Base-by-base conservation (phyloP, 768 basidiomycete genomes). In the Boletus speciosus region DNA sequence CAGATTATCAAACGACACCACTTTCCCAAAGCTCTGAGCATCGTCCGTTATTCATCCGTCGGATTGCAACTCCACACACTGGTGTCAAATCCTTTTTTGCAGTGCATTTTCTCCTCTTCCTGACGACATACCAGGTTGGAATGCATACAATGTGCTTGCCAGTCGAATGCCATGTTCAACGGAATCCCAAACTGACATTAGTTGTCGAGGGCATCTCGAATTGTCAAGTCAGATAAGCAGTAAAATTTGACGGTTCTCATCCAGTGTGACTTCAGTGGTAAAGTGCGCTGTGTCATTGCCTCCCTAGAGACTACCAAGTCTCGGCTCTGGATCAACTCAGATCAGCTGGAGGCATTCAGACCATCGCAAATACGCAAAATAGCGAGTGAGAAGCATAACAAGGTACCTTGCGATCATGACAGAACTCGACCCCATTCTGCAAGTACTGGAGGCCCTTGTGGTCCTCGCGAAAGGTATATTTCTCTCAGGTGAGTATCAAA, bases 1-100 rank as follows among this genome's bases (percentile, higher is more conserved):
- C 23, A 42, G 16, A 53, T 29, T 51, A 41, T 54, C 50, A 49
- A 56, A 29, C 29, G 29, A 32, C 57, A 51, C 57, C 61, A 60
- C 58, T 61, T 49, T 44, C 40, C 27, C 41, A 41, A 43, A 38
- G 16, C 29, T 29, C 37, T 40, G 19, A 16, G n/a, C 35, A 32
- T n/a, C 29, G 29, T 21, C 16, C 6, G 10, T 39, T 7, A 37
- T 23, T 49, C 29, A 3, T 21, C 35, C 11, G 16, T 38, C 29
- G 25, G 25, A 40, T 21, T 35, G n/a, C 31, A 19, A 16, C 7
- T 42, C 29, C 29, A 29, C 27, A 27, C 7, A 29, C 29, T 29
- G 29, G 29, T 9, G 29, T 29, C 29, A 29, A 29, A 29, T 29
- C 29, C 29, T 29, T 29, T 29, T 29, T 7, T 29, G 29, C 16